Evolutionary conservation across 345 rosid genomes (phyloP).

Genomic region (Chamaenerion angustifolium): DNA sequence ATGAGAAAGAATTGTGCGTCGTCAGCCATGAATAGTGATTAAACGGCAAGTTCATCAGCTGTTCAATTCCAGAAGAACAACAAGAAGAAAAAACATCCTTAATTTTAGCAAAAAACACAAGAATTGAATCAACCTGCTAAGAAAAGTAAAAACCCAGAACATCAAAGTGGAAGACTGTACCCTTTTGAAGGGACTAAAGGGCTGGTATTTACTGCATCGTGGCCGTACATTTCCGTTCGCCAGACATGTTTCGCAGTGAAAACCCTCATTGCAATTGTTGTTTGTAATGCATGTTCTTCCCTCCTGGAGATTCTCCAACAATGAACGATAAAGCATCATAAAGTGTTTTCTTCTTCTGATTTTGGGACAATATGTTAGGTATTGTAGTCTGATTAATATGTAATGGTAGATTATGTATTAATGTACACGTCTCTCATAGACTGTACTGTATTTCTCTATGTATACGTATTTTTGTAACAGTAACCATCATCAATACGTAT

Average conservation of each 20-base stretch:
- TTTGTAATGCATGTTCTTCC: slow-evolving; percentile 58
- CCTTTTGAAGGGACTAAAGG: slow-evolving; percentile 45
- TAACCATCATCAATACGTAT: no score
- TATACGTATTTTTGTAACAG: no score
- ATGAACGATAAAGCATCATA: background rate
- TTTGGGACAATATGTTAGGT: no score
- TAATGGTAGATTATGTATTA: no score
- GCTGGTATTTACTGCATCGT: slow-evolving; percentile 55
- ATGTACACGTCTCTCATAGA: no score
- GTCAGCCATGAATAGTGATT: slow-evolving; percentile 90
- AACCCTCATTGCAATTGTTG: slow-evolving; percentile 44
- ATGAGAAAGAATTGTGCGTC: slow-evolving; percentile 79
- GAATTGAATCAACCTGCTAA: background rate
- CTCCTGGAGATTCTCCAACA: slow-evolving; percentile 20
- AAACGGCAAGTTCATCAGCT: slow-evolving; percentile 59
- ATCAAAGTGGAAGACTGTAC: slow-evolving; percentile 11
- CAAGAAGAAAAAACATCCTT: background rate
- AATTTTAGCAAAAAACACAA: background rate
- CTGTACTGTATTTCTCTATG: no score
- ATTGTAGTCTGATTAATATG: no score
- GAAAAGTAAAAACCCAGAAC: no score
- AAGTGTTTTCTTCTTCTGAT: no score
- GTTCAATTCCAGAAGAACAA: background rate
- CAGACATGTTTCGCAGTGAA: slow-evolving; percentile 59
- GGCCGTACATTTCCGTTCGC: slow-evolving; percentile 53